Evolutionary conservation across 2,329 filamentous ascomycete species (phyloP), one percentile per base, ranked within the genome.

Genomic region (Trichoderma sp.): DNA sequence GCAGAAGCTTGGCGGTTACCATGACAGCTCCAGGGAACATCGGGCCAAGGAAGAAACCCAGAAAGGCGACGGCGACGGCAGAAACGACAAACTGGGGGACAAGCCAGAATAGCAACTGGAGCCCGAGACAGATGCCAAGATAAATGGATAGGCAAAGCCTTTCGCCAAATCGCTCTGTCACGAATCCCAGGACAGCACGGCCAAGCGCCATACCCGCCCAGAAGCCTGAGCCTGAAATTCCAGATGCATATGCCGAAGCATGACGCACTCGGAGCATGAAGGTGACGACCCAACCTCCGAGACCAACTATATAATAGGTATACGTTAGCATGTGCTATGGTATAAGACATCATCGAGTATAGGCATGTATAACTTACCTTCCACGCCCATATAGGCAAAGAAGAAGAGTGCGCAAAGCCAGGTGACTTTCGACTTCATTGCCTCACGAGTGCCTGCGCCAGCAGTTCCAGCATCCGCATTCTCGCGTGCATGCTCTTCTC

Each of bases 121-220:
- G 84, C 0, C 76, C 88, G 57, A 93, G 86, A 9, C 87, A 86
- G 8, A 89, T 78, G 5, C 84, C 81, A 6, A 93, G 85, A 79
- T 94, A 94, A 26, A 85, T 80, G n/a, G 83, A 78, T 21, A 90
- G 82, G 67, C 88, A 86, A 3, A 86, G 76, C 63, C 90, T 89
- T 79, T 94, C 92, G 0, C 92, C 92, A 15, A 90, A 84, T 1
- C 85, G 82, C 6, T 91, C 89, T 0, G 92, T 94, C 0, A 93
- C 86, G 73, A 94, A 93, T 0, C 91, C 91, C 4, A 94, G 81
- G 0, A 87, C 79, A 0, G 93, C 83, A 1, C 92, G 84, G 0
- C 92, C 92, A 0, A 91, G 80, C 0, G 92, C 93, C 76, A 94
- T 87, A 1, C 92, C 92, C n/a, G 92, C 86, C 92, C 92, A 95